These are phyloP conservation scores for Penicillium bialowiezense DNA, from an alignment of 495 filamentous ascomycete species.

Conservation along the genomic window DNA sequence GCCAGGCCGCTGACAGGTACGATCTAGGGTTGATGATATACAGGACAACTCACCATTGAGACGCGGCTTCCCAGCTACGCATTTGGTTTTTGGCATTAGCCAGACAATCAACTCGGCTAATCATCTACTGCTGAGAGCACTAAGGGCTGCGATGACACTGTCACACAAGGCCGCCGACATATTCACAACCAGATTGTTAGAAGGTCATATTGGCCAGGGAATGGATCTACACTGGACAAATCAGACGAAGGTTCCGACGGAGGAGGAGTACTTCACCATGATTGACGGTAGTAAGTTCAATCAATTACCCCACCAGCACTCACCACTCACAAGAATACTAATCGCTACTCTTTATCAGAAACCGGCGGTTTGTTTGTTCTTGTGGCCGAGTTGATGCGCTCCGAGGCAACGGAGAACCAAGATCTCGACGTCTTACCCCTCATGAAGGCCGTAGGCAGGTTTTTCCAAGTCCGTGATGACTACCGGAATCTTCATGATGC, in stretches of 20 bases:
- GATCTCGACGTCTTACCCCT: constrained; percentile 11
- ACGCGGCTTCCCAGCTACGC: constrained; percentile 75
- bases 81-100: constrained; percentile 77
- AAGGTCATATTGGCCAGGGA: constrained; percentile 30
- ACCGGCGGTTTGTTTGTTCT: constrained; percentile 36
- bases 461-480: constrained; percentile 38
- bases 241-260: constrained; percentile 17
- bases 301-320: too few species aligned
- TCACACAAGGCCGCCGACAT: neutral
- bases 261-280: constrained; percentile 15
- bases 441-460: constrained; percentile 27
- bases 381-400: constrained; percentile 20
- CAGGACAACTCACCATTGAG: constrained; percentile 66
- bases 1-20: too few species aligned
- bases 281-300: neutral
- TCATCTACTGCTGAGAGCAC: too few species aligned
- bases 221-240: constrained; percentile 33
- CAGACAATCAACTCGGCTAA: constrained; percentile 88
- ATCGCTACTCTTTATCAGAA: constrained; percentile 12
- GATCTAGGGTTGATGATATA: constrained; percentile 34
- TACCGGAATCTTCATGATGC: constrained; percentile 29
- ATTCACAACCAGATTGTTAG: neutral
- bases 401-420: constrained; percentile 3
- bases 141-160: too few species aligned
- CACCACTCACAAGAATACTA: too few species aligned